Base-by-base conservation (phyloP, 441 rosid genomes). In the Pelargonium australe region DNA sequence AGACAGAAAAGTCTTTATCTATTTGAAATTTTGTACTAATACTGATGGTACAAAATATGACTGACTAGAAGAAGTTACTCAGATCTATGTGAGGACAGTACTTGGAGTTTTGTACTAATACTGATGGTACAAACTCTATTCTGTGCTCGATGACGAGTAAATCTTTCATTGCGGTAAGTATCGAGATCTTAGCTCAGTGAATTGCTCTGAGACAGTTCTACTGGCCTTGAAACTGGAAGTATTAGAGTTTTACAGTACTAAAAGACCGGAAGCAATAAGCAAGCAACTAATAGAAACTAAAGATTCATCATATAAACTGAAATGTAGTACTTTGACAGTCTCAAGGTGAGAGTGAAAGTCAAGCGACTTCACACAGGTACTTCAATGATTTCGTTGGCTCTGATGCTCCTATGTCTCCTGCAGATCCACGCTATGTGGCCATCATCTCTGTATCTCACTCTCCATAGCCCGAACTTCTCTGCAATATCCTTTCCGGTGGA, bases 351-450 rank as follows among this genome's bases (percentile, higher is more conserved):
- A 34, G 40, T 16, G 61, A 55, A 17, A 5, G 19, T 14, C 8
- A 20, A 55, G 75, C 43, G 66, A 68, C 70, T 78, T 86, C 76
- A 91, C 68, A 86, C 74, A 45, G 99, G 92, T 61, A 89, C 89
- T 90, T 88, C 88, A 68, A 84, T 76, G 68, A 92, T 77, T 85
- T 92, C 98, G 79, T 81, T 71, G 57, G 89, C 90, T 80, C 97
- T 85, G 20, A 80, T 75, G 75, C 78, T 76, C 90, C 87, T 79
- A 79, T 92, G 99, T 85, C 99, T 81, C 70, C 87, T 85, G 57
- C 98, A 95, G 55, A 92, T 81, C 98, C 99, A 95, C 44, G 97
- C 97, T 61, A 92, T 84, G 51, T 94, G 91, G 7, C 98, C 98
- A 72, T 85, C 80, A 65, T 87, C 95, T 71, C 86, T 84, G 79